Base-by-base conservation (phyloP, 2,329 filamentous ascomycete species). In the Fusarium haematococcum region DNA sequence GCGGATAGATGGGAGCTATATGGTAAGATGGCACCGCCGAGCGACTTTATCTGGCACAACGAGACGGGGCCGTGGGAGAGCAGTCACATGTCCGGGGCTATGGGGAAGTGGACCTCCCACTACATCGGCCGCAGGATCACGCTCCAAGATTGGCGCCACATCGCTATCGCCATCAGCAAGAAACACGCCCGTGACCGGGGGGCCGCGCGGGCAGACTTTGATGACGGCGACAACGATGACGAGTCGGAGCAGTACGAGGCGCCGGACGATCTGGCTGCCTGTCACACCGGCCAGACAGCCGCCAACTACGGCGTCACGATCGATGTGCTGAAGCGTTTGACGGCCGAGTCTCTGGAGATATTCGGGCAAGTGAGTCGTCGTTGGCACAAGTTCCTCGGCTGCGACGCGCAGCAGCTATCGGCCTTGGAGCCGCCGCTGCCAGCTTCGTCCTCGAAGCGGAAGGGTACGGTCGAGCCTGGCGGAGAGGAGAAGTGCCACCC, bases 121-220 rank as follows among this genome's bases (percentile, higher is more conserved):
- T 63, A 54, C 32, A 54, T 63, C 11, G 23, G 60, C 48, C 14
- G 16, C 13, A 37, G 45, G 45, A 63, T 63, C 18, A 63, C 20
- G 11, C 60, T 63, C 60, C 30, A 63, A 16, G 32, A 63, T 23
- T 63, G 30, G 60, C 48, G 32, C 32, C 13, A 63, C 30, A 63
- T 63, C 30, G 23, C 48, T 20, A 63, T 63, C 32, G 23, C 60
- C 20, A 63, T 63, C 30, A 63, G 16, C 20, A 63, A 63, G 43
- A 63, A 63, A 8, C n/a, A 61, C 20, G 25, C 58, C 11, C 20
- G 20, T 18, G 20, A 61, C 39, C n/a, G n/a, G 18, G 58, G 58
- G 39, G 58, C 39, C 20, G 14, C 16, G 20, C n/a, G n/a, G 39
- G 58, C 18, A 25, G 25, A 48, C 39, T 61, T 61, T 33, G 14